A percentile compares a stretch with the other conserved stretches of the same genome.
These are phyloP conservation scores for Barnettozyma californica DNA, from an alignment of 805 yeast species.

Conservation along the genomic window DNA sequence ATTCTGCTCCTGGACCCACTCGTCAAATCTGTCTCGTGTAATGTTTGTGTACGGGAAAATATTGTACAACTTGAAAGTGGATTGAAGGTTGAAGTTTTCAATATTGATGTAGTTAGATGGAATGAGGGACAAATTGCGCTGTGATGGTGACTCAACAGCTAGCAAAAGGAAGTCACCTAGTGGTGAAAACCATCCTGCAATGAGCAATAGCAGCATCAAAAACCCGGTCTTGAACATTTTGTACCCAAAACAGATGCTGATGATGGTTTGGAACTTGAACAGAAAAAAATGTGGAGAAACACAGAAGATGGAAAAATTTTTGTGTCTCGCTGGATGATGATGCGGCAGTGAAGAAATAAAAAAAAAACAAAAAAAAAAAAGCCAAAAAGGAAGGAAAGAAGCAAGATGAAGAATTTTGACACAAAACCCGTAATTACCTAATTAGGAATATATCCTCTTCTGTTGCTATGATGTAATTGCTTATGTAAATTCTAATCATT, in stretches of 20 bases:
- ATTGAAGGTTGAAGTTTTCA: conserved; percentile 22
- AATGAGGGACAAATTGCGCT: background rate
- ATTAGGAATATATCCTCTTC: background rate
- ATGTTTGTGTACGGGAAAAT: conserved; percentile 19
- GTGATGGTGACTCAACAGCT: background rate
- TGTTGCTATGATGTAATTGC: background rate
- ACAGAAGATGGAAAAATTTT: too few species aligned
- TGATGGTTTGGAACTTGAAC: too few species aligned
- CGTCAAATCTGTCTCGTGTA: conserved; percentile 30
- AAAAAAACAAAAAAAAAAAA: background rate
- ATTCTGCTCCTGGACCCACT: conserved; percentile 42
- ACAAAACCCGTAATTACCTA: background rate
- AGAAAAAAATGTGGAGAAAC: background rate
- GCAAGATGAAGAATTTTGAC: background rate
- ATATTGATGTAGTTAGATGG: conserved; percentile 6
- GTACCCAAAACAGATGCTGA: background rate
- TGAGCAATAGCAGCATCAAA: conserved; percentile 3
- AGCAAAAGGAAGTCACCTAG: background rate
- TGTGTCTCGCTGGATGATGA: background rate
- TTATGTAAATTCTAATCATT: too few species aligned
- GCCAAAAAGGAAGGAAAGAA: too few species aligned
- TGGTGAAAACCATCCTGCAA: conserved; percentile 1
- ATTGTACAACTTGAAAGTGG: conserved; percentile 15
- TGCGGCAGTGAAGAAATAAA: too few species aligned
- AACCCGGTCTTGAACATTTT: conserved; percentile 2